Percentiles rank a stretch among this genome's conserved stretches.
phyloP scores from a whole-genome alignment of 108 stramenopile species.

The Pseudonitzschia pungens region DNA sequence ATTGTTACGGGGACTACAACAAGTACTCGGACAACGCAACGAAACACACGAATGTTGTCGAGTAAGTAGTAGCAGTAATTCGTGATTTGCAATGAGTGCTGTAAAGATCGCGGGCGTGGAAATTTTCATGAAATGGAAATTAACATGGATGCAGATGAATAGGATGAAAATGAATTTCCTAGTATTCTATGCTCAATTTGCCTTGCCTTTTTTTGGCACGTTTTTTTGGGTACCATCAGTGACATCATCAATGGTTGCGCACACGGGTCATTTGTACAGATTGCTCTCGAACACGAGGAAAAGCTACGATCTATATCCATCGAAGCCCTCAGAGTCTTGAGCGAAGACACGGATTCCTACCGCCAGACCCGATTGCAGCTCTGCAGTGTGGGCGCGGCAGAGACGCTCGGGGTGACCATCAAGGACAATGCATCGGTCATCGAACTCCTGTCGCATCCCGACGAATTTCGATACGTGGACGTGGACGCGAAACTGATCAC shows the following conservation, averaged over 20 bases:
- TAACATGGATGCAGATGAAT: too few species aligned
- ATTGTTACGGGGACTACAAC: not conserved
- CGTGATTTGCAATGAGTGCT: not conserved
- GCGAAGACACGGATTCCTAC: constrained; percentile 49
- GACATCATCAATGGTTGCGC: constrained; percentile 66
- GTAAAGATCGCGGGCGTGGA: not conserved
- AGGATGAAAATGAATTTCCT: too few species aligned
- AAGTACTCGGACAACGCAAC: constrained; percentile 1
- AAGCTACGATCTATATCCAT: constrained; percentile 50
- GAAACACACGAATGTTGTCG: constrained; percentile 27
- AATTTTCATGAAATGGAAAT: too few species aligned
- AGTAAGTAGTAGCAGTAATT: constrained; percentile 39
- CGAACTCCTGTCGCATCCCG: constrained; percentile 10
- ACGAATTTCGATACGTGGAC: not conserved
- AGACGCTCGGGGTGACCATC: constrained; percentile 48
- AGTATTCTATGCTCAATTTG: too few species aligned
- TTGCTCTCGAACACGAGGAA: constrained; percentile 39
- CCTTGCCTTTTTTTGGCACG: not conserved
- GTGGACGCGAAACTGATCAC: constrained; percentile 1
- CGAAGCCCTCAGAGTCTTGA: constrained; percentile 55
- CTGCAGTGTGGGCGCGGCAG: constrained; percentile 48
- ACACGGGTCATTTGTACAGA: constrained; percentile 52
- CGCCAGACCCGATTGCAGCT: constrained; percentile 48
- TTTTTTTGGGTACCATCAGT: constrained; percentile 41
- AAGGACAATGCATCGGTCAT: constrained; percentile 25